Percentiles rank a stretch among this genome's conserved stretches.
Evolutionary conservation across 305 asterid genomes (phyloP).

Genomic region (Rubia occidens): DNA sequence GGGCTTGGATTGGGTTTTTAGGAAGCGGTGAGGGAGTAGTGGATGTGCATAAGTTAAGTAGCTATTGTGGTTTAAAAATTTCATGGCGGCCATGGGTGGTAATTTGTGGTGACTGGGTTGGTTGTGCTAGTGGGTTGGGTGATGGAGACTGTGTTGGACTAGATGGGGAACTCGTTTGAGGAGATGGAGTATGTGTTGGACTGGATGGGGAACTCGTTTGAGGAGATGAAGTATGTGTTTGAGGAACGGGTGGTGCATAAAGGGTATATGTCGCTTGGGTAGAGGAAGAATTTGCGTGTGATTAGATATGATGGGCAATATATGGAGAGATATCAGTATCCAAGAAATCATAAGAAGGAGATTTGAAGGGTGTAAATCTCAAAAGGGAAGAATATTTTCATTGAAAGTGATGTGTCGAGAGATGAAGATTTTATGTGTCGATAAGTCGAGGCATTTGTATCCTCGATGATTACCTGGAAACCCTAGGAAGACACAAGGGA

Average conservation of each 20-base stretch:
- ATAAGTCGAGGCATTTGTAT: background rate
- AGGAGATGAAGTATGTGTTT: background rate
- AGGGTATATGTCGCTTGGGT: background rate
- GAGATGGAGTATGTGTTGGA: background rate
- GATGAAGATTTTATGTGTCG: background rate
- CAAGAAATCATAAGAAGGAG: background rate
- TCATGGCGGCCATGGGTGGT: too few species aligned
- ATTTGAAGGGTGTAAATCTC: background rate
- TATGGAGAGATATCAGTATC: background rate
- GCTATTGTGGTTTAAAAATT: too few species aligned
- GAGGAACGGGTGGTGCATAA: background rate
- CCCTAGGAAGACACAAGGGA: conserved; percentile 5
- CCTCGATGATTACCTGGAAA: conserved; percentile 7
- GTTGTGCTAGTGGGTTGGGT: background rate
- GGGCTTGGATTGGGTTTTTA: too few species aligned
- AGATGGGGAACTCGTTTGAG: background rate
- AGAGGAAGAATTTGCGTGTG: background rate
- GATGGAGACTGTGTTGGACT: background rate
- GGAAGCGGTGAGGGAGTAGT: too few species aligned
- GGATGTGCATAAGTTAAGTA: too few species aligned
- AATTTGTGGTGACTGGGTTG: too few species aligned
- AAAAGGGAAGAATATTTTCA: background rate
- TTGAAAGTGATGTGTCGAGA: conserved; percentile 6
- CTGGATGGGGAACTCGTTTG: background rate
- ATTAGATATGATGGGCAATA: background rate